phyloP scores from a whole-genome alignment of 352 stramenopile genomes.

The Pythium dissimile region DNA sequence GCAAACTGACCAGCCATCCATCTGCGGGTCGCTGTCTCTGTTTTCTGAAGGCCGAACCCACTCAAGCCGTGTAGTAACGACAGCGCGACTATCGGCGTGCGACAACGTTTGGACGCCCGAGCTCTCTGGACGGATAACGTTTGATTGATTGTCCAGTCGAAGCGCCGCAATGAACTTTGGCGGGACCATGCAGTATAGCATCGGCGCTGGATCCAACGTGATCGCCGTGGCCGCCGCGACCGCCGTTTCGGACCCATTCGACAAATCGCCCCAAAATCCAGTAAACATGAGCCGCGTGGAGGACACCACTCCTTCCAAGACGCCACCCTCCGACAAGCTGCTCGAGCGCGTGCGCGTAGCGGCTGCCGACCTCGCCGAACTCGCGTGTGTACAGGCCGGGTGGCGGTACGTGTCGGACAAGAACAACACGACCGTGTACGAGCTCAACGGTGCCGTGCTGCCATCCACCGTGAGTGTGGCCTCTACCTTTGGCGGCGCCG shows the following conservation, averaged over 20 bases:
- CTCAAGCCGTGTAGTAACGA: too few relatives aligned
- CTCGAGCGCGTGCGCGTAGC: slow-evolving; percentile 58
- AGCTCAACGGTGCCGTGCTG: slow-evolving; percentile 50
- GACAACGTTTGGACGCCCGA: too few relatives aligned
- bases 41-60: too few relatives aligned
- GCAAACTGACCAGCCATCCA: too few relatives aligned
- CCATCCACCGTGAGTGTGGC: slow-evolving; percentile 22
- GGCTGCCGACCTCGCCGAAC: slow-evolving; percentile 47
- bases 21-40: too few relatives aligned
- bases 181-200: neutral
- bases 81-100: too few relatives aligned
- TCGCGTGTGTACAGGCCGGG: slow-evolving; percentile 37
- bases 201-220: neutral
- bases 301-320: slow-evolving; percentile 10
- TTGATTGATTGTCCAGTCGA: too few relatives aligned
- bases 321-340: slow-evolving; percentile 55
- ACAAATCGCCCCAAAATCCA: slow-evolving; percentile 20
- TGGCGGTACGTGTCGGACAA: slow-evolving; percentile 55
- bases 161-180: neutral
- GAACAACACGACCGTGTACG: slow-evolving; percentile 54
- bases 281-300: slow-evolving; percentile 19
- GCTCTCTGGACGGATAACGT: too few relatives aligned
- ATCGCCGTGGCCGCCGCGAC: neutral
- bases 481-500: slow-evolving; percentile 23
- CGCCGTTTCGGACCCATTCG: slow-evolving; percentile 1